Evolutionary conservation across 2,329 filamentous ascomycete species (phyloP).

Genomic region (Cryphonectria naterciae): DNA sequence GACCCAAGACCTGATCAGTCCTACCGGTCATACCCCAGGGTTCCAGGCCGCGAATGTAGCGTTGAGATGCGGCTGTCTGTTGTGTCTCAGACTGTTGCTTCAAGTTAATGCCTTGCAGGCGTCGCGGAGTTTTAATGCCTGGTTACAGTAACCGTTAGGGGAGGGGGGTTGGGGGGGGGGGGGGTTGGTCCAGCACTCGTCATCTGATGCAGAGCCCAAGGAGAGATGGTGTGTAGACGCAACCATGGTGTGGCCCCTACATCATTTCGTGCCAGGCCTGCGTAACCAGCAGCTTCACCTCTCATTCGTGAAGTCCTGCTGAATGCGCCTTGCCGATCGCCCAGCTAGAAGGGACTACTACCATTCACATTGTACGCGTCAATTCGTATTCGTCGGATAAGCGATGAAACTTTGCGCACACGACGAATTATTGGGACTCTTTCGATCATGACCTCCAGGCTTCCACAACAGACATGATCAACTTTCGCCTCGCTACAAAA

Average conservation of each 20-base stretch:
- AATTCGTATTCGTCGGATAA: not conserved
- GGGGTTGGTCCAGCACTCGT: not conserved
- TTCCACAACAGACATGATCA: not conserved
- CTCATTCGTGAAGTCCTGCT: not conserved
- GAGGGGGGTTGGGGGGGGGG: not conserved
- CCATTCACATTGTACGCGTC: not conserved
- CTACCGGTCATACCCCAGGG: not conserved
- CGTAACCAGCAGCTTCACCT: constrained; percentile 2
- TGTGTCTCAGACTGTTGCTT: constrained; percentile 2
- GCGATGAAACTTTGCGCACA: not conserved
- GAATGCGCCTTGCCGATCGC: not conserved
- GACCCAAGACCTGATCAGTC: constrained; percentile 11
- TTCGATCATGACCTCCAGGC: not conserved
- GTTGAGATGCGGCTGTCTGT: constrained; percentile 15
- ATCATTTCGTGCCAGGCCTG: constrained; percentile 4
- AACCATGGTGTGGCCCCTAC: constrained; percentile 7
- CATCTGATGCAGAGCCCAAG: constrained; percentile 2
- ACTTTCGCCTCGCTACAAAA: not conserved
- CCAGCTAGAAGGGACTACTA: not conserved
- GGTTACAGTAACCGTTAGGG: not conserved
- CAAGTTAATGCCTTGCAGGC: not conserved
- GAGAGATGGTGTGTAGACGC: constrained; percentile 10
- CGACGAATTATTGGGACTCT: not conserved
- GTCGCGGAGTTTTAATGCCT: not conserved
- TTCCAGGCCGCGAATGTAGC: constrained; percentile 10